Conservation (phyloP, 306 rosid genomes). For the Canavalia gladiata region DNA sequence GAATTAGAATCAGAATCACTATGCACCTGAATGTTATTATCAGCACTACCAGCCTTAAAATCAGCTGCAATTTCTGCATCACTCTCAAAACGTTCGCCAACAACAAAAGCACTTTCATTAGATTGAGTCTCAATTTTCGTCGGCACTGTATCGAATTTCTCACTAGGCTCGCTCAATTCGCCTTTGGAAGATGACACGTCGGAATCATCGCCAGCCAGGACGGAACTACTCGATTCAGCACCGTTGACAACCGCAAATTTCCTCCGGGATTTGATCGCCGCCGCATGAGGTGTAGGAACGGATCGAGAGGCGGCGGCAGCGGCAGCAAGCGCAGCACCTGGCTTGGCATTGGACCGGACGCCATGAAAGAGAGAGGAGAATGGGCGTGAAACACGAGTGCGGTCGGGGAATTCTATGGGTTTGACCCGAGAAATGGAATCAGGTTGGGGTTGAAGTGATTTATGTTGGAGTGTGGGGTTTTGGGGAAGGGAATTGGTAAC, state of each 20-base stretch:
- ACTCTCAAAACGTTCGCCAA: conserved; percentile 5
- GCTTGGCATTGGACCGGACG: conserved; percentile 80
- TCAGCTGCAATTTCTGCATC: conserved; percentile 50
- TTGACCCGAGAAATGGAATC: conserved; percentile 54
- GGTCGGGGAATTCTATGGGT: conserved; percentile 55
- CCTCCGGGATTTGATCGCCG: conserved; percentile 78
- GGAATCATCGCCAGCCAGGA: conserved; percentile 42
- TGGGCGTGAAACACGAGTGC: conserved; percentile 60
- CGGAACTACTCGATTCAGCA: conserved; percentile 53
- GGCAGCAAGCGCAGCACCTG: conserved; percentile 94
- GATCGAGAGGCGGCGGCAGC: conserved; percentile 96
- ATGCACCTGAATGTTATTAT: conserved; percentile 9
- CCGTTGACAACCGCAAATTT: conserved; percentile 39
- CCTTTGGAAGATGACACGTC: conserved; percentile 59
- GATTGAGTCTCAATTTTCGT: conserved; percentile 45
- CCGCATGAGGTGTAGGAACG: conserved; percentile 83
- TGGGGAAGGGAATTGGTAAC: not conserved
- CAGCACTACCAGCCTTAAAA: conserved; percentile 42
- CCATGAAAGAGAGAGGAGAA: conserved; percentile 76
- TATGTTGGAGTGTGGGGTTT: conserved; percentile 26
- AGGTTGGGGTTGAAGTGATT: conserved; percentile 46
- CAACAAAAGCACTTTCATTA: conserved; percentile 40
- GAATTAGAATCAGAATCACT: conserved; percentile 35
- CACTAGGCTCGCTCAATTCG: conserved; percentile 49
- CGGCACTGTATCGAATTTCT: conserved; percentile 45